Percentiles rank a stretch among this genome's conserved stretches.
Conservation (phyloP, 148 eudicot genomes). For the Rhododendron ferrugineum region DNA sequence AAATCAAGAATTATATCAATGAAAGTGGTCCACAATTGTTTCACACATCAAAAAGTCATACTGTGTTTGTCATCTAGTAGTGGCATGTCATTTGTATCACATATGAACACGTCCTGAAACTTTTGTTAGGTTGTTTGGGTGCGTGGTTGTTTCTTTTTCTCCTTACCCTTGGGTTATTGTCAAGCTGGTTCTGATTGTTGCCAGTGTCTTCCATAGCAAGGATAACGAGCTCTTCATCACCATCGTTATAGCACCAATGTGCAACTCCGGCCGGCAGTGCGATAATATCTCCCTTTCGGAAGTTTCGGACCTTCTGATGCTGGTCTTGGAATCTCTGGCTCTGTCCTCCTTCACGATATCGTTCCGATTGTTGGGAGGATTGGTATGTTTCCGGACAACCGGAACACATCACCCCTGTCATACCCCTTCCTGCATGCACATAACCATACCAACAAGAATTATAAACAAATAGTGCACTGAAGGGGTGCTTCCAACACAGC, state of each 20-base stretch:
- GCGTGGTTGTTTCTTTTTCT: too few relatives aligned
- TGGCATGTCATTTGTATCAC: too few relatives aligned
- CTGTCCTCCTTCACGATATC: not conserved
- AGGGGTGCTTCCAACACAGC: too few relatives aligned
- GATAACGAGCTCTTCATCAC: conserved; percentile 43
- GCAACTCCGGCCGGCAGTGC: conserved; percentile 64
- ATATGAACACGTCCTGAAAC: too few relatives aligned
- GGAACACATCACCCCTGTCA: conserved; percentile 43
- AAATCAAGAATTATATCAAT: too few relatives aligned
- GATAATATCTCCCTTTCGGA: conserved; percentile 54
- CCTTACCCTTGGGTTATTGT: conserved; percentile 53
- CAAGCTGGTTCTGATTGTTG: conserved; percentile 70
- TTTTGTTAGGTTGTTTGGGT: too few relatives aligned
- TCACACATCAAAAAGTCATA: too few relatives aligned
- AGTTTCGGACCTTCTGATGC: conserved; percentile 59
- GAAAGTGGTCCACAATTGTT: not conserved
- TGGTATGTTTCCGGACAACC: conserved; percentile 81
- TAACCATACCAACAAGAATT: not conserved
- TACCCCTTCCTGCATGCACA: conserved; percentile 60
- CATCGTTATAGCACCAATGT: conserved; percentile 68
- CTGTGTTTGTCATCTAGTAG: too few relatives aligned
- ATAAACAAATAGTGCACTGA: too few relatives aligned
- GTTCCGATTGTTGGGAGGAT: conserved; percentile 23
- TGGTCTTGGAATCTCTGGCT: conserved; percentile 38
- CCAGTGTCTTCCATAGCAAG: conserved; percentile 39